Base-by-base conservation (phyloP, 2,329 filamentous ascomycete species). In the Sporothrix dimorphospora region DNA sequence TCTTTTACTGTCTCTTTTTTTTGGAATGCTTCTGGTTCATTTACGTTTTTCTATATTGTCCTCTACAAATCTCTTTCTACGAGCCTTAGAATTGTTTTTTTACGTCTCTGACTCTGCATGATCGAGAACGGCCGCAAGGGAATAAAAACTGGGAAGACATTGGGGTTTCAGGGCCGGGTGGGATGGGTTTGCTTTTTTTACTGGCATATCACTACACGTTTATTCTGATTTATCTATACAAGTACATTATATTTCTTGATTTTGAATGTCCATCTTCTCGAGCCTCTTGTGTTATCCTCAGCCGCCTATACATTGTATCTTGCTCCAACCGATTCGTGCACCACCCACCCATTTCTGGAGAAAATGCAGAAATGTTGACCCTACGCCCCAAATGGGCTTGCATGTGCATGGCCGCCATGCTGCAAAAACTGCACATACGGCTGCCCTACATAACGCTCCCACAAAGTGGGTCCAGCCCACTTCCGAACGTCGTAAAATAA, bases 81-180 rank as follows among this genome's bases (percentile, higher is more conserved):
- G 30, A 34, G 53, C 53, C 14, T 57, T 34, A 34, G 53, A 57
- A 57, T 27, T 19, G 53, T 34, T 30, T 34, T 47, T 47, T 16
- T 16, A 1, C 6, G 16, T 34, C n/a, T 65, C 40, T 45, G 2
- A 19, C 34, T 27, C 3, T 42, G 24, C 34, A 49, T 9, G 30
- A 53, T 49, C 12, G 63, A 34, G 42, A 49, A 38, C 63, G 63
- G 63, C 63, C 63, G 63, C 42, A 69, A 53, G 47, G 45, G 30
- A 63, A 63, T 63, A 53, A 69, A 69, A 24, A 55, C 66, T 38
- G 49, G 49, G 16, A 38, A 55, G 57, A 63, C 57, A 42, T 63
- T 63, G 34, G 66, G 47, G 66, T 55, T 53, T 27, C 16, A 40
- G 24, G 65, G 65, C 24, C 45, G 42, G 47, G 42, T 42, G 16